Base-by-base conservation (phyloP, 1,284 basidiomycete species). In the Trichosporon asahii region DNA sequence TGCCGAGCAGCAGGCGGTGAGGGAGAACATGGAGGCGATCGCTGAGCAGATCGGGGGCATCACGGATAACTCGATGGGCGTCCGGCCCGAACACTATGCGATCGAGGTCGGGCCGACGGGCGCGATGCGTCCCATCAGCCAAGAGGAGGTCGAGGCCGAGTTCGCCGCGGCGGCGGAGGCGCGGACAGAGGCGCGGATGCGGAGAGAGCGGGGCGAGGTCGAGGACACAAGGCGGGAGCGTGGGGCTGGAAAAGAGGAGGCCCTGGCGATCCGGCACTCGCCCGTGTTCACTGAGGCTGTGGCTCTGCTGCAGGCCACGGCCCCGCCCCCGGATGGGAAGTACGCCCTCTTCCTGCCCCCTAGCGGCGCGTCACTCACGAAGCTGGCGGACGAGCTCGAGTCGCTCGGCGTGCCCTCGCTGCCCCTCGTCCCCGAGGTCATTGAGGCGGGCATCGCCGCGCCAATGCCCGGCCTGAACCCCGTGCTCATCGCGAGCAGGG, bases 321-420 rank as follows among this genome's bases (percentile, higher is more conserved):
- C 72, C 0, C 77, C 76, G 3, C 75, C 76, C 0, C 77, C 79
- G 14, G 44, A 64, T 6, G 77, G 76, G 0, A 74, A 67, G 15
- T 76, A 75, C 57, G 69, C 76, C 0, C 71, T 80, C 5, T 72
- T 68, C 5, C 68, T 80, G 1, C 72, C 75, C 18, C 79, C 79
- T 6, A 76, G 76, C 53, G 74, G 71, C 0, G 71, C 69, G 4
- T 73, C 75, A 1, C 57, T 78, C n/a, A 65, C 64, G 0, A 27
- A 29, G 3, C 49, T 78, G 0, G 69, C 67, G 2, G 64, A 37
- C 11, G 73, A 74, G 40, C 69, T 80, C 9, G 66, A 63, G 0
- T 35, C 64, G 8, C 70, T 79, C 0, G 75, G 76, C 14, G 35
- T 78, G 11, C 23, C 65, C 1, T 67, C 68, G n/a, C 35, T 60